A percentile compares a stretch with the other conserved stretches of the same genome.
These are phyloP conservation scores for Symbiodinium natans DNA, from an alignment of 73 alveolate species.

Conservation along the genomic window DNA sequence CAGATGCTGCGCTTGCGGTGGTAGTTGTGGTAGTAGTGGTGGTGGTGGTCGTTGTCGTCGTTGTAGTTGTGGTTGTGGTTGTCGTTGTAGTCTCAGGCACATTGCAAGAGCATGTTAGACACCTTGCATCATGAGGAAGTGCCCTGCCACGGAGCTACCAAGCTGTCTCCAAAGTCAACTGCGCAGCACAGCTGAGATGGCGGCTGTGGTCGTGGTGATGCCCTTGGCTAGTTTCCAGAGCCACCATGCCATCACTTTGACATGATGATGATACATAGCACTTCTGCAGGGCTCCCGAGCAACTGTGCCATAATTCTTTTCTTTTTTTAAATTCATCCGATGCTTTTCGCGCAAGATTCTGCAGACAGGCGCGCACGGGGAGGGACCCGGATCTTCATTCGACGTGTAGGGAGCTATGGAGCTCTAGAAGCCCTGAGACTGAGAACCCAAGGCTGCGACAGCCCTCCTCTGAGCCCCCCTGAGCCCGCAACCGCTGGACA, in stretches of 20 bases:
- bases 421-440: not conserved
- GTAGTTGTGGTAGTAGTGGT: not conserved
- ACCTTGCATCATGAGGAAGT: not conserved
- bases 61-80: not conserved
- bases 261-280: too few species aligned
- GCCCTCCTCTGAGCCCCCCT: not conserved
- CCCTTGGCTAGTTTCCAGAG: not conserved
- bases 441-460: not conserved
- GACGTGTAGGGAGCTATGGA: not conserved
- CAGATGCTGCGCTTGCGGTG: not conserved
- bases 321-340: too few species aligned
- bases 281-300: too few species aligned
- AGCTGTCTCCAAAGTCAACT: too few species aligned
- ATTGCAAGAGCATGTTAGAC: not conserved
- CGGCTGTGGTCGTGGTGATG: not conserved
- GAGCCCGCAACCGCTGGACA: not conserved
- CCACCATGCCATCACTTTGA: too few species aligned
- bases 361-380: too few species aligned
- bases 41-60: not conserved
- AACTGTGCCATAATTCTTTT: too few species aligned
- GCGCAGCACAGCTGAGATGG: too few species aligned
- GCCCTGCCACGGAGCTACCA: not conserved
- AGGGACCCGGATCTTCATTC: too few species aligned
- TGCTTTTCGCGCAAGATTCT: too few species aligned
- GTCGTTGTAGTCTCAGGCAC: not conserved